phyloP scores from a whole-genome alignment of 2,329 filamentous ascomycete species.

The Ophiocordyceps robertsii region DNA sequence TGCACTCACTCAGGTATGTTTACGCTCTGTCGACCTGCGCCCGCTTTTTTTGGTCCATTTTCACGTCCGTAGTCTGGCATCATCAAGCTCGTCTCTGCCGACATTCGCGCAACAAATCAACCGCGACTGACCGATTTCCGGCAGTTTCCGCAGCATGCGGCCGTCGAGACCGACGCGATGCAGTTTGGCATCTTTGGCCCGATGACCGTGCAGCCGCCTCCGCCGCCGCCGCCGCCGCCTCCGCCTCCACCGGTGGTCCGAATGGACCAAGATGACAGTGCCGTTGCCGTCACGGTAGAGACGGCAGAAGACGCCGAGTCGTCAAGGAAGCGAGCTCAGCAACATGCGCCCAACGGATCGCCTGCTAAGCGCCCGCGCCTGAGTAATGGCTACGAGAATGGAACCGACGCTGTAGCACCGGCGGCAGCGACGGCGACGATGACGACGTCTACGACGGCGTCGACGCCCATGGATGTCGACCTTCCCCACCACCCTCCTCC shows the following conservation, averaged over 20 bases:
- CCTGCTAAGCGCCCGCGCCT: constrained; percentile 45
- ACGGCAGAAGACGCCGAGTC: constrained; percentile 23
- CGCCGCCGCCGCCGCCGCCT: too few relatives aligned
- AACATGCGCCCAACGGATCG: constrained; percentile 36
- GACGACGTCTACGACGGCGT: constrained; percentile 16
- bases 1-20: constrained; percentile 34
- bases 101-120: background rate
- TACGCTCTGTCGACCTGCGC: background rate
- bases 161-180: constrained; percentile 30
- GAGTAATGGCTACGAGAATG: constrained; percentile 49
- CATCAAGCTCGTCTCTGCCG: background rate
- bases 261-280: background rate
- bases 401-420: constrained; percentile 24
- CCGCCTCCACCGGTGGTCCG: constrained; percentile 13
- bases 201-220: constrained; percentile 29
- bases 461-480: constrained; percentile 49
- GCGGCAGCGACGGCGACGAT: constrained; percentile 30
- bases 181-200: constrained; percentile 45
- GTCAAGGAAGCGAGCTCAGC: constrained; percentile 36
- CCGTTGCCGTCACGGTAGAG: background rate
- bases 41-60: background rate
- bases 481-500: constrained; percentile 20
- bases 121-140: background rate
- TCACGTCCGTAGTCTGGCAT: background rate
- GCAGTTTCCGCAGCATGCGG: constrained; percentile 35